Evolutionary conservation across 2,329 filamentous ascomycete species (phyloP), one percentile per base, ranked within the genome.

Genomic region (Fusarium ramigenum): DNA sequence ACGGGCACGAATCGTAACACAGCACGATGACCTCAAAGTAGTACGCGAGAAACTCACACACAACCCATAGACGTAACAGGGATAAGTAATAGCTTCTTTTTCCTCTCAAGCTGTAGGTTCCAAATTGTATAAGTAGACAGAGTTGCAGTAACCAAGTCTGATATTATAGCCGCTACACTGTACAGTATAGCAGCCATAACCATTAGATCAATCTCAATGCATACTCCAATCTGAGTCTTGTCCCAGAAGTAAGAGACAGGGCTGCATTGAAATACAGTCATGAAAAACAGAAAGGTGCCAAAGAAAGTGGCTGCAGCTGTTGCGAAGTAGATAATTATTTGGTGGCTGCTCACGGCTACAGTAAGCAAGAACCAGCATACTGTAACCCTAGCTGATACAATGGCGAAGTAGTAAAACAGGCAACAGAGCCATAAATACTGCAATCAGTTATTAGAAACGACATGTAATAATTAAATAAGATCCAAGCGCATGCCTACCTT

Each of bases 1-100:
- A n/a, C n/a, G n/a, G n/a, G n/a, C n/a, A n/a, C n/a, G n/a, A n/a
- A n/a, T n/a, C n/a, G n/a, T n/a, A n/a, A n/a, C n/a, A n/a, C 6
- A 43, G n/a, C 9, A 43, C 5, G 1, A 43, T 43, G 23, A 16
- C n/a, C 2, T 10, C 40, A 0, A 23, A 0, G 15, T 1, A 16
- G 5, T 10, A 4, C 3, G 3, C 9, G 0, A 6, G 5, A 16
- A 23, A 23, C 40, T 23, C 9, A 43, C n/a, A 43, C 14, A 16
- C 40, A 43, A 7, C 40, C 40, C n/a, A 43, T 16, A 16, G 40
- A 43, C 0, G 23, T 1, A 16, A 14, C n/a, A 10, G n/a, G 40
- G 9, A 43, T 23, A 7, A 43, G n/a, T 0, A 16, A 16, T 10
- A 43, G 5, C 14, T 43, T 43, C 40, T 43, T 43, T 5, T 23